These are phyloP conservation scores for Paralagenidium karlingii DNA, from an alignment of 352 stramenopile genomes.

Conservation along the genomic window DNA sequence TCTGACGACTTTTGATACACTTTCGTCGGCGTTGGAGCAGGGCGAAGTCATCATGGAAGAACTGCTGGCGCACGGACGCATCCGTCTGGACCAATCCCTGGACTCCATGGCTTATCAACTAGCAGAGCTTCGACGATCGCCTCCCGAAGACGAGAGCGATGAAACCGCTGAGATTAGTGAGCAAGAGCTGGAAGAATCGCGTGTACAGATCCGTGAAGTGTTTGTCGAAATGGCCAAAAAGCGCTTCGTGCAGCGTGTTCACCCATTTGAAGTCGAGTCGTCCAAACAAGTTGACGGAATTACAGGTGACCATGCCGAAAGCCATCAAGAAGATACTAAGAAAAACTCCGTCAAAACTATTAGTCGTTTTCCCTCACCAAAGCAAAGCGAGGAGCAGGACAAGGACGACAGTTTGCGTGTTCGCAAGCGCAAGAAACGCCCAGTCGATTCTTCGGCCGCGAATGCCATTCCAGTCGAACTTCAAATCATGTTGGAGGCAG, in stretches of 20 bases:
- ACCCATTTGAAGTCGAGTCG: conserved; percentile 69
- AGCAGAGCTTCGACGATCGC: conserved; percentile 37
- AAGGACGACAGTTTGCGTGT: conserved; percentile 36
- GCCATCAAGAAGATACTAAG: neutral
- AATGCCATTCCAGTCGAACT: conserved; percentile 66
- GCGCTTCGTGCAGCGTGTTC: conserved; percentile 74
- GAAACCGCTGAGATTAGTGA: conserved; percentile 45
- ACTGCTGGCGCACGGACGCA: conserved; percentile 65
- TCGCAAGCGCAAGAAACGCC: conserved; percentile 37
- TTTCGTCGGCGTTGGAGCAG: too few relatives aligned
- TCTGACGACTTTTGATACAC: too few relatives aligned
- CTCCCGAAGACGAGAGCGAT: conserved; percentile 3
- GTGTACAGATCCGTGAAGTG: conserved; percentile 32
- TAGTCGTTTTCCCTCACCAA: neutral
- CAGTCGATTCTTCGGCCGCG: conserved; percentile 12
- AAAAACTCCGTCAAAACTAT: neutral
- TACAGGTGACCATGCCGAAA: conserved; percentile 1
- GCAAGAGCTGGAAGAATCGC: conserved; percentile 55
- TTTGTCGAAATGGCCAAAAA: conserved; percentile 86
- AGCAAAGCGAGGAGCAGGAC: neutral
- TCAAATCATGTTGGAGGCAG: conserved; percentile 76
- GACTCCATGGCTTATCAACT: conserved; percentile 75
- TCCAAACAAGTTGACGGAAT: conserved; percentile 26
- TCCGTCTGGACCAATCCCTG: conserved; percentile 77
- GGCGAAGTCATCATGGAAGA: conserved; percentile 84